These are phyloP conservation scores for Aureobasidium sp. DNA, from an alignment of 2,329 filamentous ascomycete species.

Conservation along the genomic window DNA sequence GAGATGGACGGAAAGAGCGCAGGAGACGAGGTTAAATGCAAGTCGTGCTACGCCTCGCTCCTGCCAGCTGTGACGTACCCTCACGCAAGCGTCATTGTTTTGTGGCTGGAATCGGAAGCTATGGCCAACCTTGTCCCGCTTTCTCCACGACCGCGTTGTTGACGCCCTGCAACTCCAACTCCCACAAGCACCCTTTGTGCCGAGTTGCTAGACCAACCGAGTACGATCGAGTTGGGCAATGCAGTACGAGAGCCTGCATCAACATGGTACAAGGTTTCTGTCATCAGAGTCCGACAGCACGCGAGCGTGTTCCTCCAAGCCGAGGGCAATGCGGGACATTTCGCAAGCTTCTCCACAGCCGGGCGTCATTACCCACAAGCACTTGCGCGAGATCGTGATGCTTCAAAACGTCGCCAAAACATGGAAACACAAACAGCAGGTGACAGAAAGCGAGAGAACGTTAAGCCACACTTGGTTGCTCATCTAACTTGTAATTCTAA, in stretches of 20 bases:
- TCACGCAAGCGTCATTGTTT: conserved; percentile 4
- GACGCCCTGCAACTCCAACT: neutral
- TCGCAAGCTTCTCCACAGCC: conserved; percentile 1
- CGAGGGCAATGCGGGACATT: neutral
- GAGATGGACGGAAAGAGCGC: conserved; percentile 7
- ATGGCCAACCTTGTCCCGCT: conserved; percentile 4
- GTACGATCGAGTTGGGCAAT: neutral
- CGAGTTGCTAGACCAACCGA: neutral
- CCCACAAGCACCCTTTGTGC: neutral
- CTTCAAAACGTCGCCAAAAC: neutral
- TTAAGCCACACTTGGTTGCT: conserved; percentile 4
- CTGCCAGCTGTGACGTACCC: conserved; percentile 2
- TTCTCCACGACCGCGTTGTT: neutral
- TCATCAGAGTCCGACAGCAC: neutral
- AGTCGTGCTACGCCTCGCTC: conserved; percentile 10
- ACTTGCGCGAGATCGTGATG: conserved; percentile 11
- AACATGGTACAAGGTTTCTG: neutral
- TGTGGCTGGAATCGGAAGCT: conserved; percentile 7
- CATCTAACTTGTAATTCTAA: neutral
- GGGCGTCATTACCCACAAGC: conserved; percentile 10
- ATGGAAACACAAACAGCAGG: neutral
- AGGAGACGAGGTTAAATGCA: conserved; percentile 14
- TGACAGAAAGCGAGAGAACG: conserved; percentile 2
- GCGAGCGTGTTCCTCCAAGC: neutral
- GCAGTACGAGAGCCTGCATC: neutral